These are phyloP conservation scores for Pycnococcus provasolii DNA, from an alignment of 139 green algal species.

Conservation along the genomic window DNA sequence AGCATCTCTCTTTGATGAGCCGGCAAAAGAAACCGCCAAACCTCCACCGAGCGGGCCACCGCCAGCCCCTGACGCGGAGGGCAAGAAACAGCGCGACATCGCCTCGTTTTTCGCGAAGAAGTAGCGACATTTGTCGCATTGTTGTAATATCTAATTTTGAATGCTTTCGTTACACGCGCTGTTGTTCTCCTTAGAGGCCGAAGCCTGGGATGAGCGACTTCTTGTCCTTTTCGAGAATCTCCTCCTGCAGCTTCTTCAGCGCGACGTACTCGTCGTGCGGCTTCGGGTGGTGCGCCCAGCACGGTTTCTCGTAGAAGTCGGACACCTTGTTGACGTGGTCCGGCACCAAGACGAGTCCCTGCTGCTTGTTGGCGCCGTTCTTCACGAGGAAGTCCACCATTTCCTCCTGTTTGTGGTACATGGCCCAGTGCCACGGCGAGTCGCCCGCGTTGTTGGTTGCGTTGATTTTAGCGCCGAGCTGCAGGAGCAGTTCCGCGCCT, in stretches of 20 bases:
- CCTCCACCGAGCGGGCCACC: too few species aligned
- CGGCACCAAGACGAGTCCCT: constrained; percentile 70
- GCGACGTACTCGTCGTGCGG: constrained; percentile 19
- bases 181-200: too few species aligned
- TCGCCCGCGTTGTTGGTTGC: constrained; percentile 86
- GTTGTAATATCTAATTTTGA: too few species aligned
- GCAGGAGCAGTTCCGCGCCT: constrained; percentile 63
- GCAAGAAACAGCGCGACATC: too few species aligned
- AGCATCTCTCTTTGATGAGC: too few species aligned
- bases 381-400: constrained; percentile 61
- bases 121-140: too few species aligned
- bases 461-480: constrained; percentile 70
- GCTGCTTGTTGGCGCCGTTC: constrained; percentile 52
- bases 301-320: constrained; percentile 4
- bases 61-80: too few species aligned
- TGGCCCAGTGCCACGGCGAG: constrained; percentile 66
- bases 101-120: too few species aligned
- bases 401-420: constrained; percentile 58
- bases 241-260: constrained; percentile 13
- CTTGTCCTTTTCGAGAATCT: constrained; percentile 19
- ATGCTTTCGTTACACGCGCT: too few species aligned
- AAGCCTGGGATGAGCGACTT: constrained; percentile 24
- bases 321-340: constrained; percentile 73
- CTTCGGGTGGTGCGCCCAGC: constrained; percentile 15
- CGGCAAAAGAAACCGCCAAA: too few species aligned